phyloP scores from a whole-genome alignment of 768 basidiomycete species.

The Panus rudis region DNA sequence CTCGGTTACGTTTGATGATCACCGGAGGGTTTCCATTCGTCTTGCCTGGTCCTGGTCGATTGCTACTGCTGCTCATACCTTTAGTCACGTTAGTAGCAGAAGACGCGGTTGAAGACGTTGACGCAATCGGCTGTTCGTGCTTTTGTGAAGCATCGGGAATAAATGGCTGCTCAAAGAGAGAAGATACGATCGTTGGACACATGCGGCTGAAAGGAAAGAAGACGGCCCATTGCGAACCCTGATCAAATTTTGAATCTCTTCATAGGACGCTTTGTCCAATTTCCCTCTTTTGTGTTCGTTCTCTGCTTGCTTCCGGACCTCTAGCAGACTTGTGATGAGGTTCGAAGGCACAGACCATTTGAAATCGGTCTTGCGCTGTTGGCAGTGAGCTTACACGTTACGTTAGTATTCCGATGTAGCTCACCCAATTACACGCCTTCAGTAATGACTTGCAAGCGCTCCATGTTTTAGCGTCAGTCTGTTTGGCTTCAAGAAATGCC shows the following conservation, averaged over 20 bases:
- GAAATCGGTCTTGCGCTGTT: constrained; percentile 15
- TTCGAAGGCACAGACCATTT: constrained; percentile 13
- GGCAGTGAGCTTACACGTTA: constrained; percentile 15
- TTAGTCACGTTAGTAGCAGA: constrained; percentile 13
- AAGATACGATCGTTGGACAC: constrained; percentile 23
- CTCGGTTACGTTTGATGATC: constrained; percentile 19
- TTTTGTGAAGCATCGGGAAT: constrained; percentile 12
- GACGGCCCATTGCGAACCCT: constrained; percentile 29
- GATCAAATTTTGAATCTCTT: constrained; percentile 21
- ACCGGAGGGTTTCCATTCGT: constrained; percentile 15
- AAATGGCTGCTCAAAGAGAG: constrained; percentile 24
- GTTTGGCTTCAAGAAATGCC: constrained; percentile 25
- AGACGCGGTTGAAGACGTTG: constrained; percentile 3
- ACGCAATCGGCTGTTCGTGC: constrained; percentile 1
- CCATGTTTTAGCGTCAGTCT: constrained; percentile 24
- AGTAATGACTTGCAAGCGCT: constrained; percentile 36
- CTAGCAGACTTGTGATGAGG: constrained; percentile 10
- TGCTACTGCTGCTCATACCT: constrained; percentile 16
- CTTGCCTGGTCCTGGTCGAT: background rate
- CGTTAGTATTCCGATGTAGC: constrained; percentile 16
- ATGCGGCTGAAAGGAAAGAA: constrained; percentile 19
- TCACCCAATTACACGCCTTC: constrained; percentile 36
- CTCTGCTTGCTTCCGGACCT: constrained; percentile 13
- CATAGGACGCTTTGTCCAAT: constrained; percentile 4
- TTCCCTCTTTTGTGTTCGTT: constrained; percentile 1